Conservation (phyloP, 257 asterid species). For the Dorcoceras hygrometricum region DNA sequence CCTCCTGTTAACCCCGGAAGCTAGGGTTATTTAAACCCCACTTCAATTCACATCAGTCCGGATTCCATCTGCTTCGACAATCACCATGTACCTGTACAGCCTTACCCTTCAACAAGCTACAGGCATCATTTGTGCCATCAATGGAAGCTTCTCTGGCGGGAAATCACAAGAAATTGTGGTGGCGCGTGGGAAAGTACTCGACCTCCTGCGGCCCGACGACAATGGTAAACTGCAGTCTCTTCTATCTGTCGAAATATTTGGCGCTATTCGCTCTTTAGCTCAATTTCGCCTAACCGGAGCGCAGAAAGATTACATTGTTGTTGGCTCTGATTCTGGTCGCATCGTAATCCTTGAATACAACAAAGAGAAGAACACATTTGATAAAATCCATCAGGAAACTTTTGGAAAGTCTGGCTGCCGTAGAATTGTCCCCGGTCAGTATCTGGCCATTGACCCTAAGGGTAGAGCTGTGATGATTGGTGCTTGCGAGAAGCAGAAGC, state of each 20-base stretch:
- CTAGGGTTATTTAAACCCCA: not conserved
- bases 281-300: slow-evolving; percentile 95
- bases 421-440: slow-evolving; percentile 96
- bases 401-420: slow-evolving; percentile 97
- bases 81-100: slow-evolving; percentile 78
- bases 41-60: not conserved
- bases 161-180: slow-evolving; percentile 85
- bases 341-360: slow-evolving; percentile 82
- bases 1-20: not conserved
- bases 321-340: slow-evolving; percentile 96
- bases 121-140: slow-evolving; percentile 82
- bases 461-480: slow-evolving; percentile 99
- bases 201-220: slow-evolving; percentile 94
- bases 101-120: slow-evolving; percentile 90
- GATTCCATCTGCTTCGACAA: not conserved
- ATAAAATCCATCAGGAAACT: slow-evolving; percentile 91
- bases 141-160: slow-evolving; percentile 95
- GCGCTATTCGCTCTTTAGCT: slow-evolving; percentile 90
- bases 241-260: slow-evolving; percentile 85
- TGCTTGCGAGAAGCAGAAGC: slow-evolving; percentile 97
- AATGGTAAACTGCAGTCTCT: slow-evolving; percentile 89
- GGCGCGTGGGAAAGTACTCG: slow-evolving; percentile 92
- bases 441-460: slow-evolving; percentile 89
- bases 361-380: slow-evolving; percentile 77
- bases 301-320: slow-evolving; percentile 85